phyloP scores from a whole-genome alignment of 1,284 basidiomycete genomes.

The Apiotrichum siamense region DNA sequence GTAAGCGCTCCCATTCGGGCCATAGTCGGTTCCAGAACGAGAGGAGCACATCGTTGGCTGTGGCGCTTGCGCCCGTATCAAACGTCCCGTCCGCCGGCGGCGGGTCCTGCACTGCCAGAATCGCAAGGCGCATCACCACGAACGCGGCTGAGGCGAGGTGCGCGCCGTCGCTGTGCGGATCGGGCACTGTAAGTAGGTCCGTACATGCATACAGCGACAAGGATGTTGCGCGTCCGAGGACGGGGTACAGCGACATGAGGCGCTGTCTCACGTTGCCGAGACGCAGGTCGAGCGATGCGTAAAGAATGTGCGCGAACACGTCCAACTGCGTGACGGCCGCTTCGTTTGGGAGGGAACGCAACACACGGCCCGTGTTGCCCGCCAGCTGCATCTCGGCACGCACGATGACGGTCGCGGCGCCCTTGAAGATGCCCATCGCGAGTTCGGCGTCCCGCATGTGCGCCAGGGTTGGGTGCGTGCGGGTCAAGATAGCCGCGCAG shows the following conservation, averaged over 20 bases:
- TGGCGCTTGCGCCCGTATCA: background rate
- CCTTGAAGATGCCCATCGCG: slow-evolving; percentile 11
- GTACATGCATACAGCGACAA: slow-evolving; percentile 27
- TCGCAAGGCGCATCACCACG: slow-evolving; percentile 22
- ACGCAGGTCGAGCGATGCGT: slow-evolving; percentile 20
- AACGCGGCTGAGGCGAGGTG: slow-evolving; percentile 29
- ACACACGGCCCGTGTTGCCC: slow-evolving; percentile 18
- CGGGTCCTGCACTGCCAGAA: slow-evolving; percentile 19
- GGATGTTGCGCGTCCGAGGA: slow-evolving; percentile 27
- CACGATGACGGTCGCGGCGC: slow-evolving; percentile 24
- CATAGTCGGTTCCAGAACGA: slow-evolving; percentile 34
- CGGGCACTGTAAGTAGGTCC: slow-evolving; percentile 28
- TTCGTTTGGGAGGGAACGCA: slow-evolving; percentile 18
- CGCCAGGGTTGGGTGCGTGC: slow-evolving; percentile 21
- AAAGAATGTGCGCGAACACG: slow-evolving; percentile 28
- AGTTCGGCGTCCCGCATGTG: slow-evolving; percentile 14
- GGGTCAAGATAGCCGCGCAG: slow-evolving; percentile 24
- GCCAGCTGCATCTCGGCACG: slow-evolving; percentile 19
- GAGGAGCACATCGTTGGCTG: slow-evolving; percentile 17
- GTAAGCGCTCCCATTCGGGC: slow-evolving; percentile 36
- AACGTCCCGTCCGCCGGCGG: background rate
- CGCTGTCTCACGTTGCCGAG: slow-evolving; percentile 10
- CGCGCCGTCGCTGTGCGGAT: slow-evolving; percentile 27
- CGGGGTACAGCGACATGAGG: slow-evolving; percentile 30
- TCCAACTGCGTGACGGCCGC: slow-evolving; percentile 22